Evolutionary conservation across 202 grass and related monocot genomes (phyloP).

Genomic region (Dendrocalamus latiflorus): DNA sequence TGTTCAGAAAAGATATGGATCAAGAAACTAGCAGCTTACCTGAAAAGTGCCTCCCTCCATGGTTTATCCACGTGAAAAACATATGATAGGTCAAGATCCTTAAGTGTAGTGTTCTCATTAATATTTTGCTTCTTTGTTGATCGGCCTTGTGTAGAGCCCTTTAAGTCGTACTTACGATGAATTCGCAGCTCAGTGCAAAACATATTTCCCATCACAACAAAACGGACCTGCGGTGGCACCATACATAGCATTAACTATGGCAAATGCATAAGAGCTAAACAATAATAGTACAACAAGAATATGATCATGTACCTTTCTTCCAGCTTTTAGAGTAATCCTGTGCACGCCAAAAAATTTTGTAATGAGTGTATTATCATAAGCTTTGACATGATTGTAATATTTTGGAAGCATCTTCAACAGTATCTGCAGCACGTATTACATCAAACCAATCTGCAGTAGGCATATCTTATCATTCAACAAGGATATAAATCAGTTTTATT

Average conservation of each 20-base stretch:
- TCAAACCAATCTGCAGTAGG: too few species aligned
- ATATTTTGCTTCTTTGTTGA: conserved; percentile 84
- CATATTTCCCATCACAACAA: conserved; percentile 99
- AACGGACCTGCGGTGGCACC: conserved; percentile 69
- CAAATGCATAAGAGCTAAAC: not conserved
- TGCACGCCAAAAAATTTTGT: conserved; percentile 98
- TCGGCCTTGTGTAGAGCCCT: conserved; percentile 88
- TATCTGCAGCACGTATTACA: conserved; percentile 75
- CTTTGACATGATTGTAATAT: conserved; percentile 96
- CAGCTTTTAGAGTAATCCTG: conserved; percentile 73
- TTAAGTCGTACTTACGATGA: conserved; percentile 92
- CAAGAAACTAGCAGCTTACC: conserved; percentile 35
- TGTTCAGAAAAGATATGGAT: conserved; percentile 13
- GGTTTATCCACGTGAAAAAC: conserved; percentile 90
- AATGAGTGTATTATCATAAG: conserved; percentile 98
- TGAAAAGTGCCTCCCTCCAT: conserved; percentile 88
- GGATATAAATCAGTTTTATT: conserved; percentile 6
- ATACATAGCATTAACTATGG: conserved; percentile 3
- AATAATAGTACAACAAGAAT: conserved; percentile 17
- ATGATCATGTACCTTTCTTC: conserved; percentile 58
- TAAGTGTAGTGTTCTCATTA: conserved; percentile 81
- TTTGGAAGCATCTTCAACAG: conserved; percentile 98
- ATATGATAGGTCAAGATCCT: conserved; percentile 92
- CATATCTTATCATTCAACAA: conserved; percentile 45
- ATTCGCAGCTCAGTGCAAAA: conserved; percentile 91